Conservation (phyloP, 2,329 filamentous ascomycete genomes). For the Rhynchosporium graminicola region DNA sequence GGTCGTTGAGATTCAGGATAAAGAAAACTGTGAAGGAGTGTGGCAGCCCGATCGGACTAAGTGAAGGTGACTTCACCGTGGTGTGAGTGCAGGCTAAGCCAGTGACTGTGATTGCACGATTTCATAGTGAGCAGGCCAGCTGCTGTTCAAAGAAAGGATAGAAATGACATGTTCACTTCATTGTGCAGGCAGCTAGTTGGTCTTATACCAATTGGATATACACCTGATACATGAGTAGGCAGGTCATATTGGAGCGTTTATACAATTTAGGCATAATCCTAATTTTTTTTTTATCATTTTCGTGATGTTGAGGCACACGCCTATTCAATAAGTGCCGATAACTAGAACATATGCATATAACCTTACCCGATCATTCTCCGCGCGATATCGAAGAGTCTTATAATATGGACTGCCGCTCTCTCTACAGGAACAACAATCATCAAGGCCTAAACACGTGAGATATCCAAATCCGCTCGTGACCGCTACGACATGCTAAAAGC, state of each 20-base stretch:
- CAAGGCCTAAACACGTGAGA: not conserved
- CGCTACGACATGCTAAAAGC: not conserved
- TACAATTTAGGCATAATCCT: conserved; percentile 1
- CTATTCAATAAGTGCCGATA: not conserved
- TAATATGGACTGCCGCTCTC: not conserved
- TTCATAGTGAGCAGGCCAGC: not conserved
- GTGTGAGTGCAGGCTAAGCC: not conserved
- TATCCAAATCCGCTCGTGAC: not conserved
- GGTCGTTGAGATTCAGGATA: conserved; percentile 5
- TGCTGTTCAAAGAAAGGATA: not conserved
- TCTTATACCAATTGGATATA: not conserved
- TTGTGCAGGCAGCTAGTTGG: not conserved
- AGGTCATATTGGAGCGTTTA: not conserved
- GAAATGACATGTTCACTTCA: not conserved
- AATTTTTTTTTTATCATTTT: not conserved
- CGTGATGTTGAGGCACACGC: not conserved
- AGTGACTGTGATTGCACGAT: not conserved
- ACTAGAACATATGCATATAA: not conserved
- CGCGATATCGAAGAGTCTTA: not conserved
- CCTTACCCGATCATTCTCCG: not conserved
- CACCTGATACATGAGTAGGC: not conserved
- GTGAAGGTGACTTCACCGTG: not conserved
- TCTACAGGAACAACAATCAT: not conserved
- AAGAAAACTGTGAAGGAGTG: conserved; percentile 5
- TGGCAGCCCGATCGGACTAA: not conserved